Evolutionary conservation across 495 filamentous ascomycete species (phyloP).

Genomic region (Astrothelium macrocarpum): DNA sequence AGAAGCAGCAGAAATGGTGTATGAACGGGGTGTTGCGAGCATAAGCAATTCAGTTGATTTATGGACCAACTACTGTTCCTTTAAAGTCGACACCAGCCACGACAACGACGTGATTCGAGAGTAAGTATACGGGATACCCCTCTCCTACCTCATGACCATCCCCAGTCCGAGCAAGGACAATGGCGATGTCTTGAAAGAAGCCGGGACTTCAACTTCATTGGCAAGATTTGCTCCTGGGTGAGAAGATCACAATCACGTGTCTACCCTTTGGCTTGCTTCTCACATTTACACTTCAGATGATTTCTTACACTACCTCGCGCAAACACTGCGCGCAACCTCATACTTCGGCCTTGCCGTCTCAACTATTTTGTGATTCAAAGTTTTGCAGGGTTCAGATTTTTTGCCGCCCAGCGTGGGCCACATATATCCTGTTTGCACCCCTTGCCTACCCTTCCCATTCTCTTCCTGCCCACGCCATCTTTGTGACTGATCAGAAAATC

Average conservation of each 20-base stretch:
- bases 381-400: not conserved
- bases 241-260: slow-evolving; percentile 37
- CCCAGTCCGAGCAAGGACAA: slow-evolving; percentile 11
- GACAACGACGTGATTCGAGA: slow-evolving; percentile 94
- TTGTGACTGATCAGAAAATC: not conserved
- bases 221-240: slow-evolving; percentile 34
- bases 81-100: slow-evolving; percentile 96
- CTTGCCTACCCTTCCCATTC: slow-evolving; percentile 8
- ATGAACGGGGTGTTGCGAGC: slow-evolving; percentile 89
- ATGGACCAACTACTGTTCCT: slow-evolving; percentile 93
- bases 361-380: not conserved
- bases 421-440: slow-evolving; percentile 26
- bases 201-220: not conserved
- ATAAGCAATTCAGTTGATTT: slow-evolving; percentile 89
- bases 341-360: not conserved
- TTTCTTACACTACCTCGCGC: slow-evolving; percentile 35
- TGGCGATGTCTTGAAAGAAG: not conserved
- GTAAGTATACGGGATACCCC: slow-evolving; percentile 69
- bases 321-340: not conserved
- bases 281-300: slow-evolving; percentile 43
- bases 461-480: slow-evolving; percentile 2
- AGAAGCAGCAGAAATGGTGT: slow-evolving; percentile 97
- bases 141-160: slow-evolving; percentile 54
- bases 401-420: not conserved
- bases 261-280: slow-evolving; percentile 42